phyloP scores from a whole-genome alignment of 306 rosid species.

The Myrica gale region DNA sequence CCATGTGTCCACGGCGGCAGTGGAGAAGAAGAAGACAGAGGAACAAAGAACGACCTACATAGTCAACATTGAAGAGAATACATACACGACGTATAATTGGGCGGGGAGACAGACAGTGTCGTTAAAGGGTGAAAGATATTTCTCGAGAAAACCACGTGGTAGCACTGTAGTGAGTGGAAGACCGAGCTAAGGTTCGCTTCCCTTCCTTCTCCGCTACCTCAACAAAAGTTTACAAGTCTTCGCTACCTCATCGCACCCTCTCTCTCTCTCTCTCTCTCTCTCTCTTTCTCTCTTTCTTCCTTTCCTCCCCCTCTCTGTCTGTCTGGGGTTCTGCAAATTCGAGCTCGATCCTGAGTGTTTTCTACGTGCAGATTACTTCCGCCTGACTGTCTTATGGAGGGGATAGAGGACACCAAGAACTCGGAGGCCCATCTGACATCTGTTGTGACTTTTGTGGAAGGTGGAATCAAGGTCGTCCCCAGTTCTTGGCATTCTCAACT shows the following conservation, averaged over 20 bases:
- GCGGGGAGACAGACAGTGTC: neutral
- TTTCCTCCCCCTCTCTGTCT: neutral
- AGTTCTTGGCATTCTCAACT: no score
- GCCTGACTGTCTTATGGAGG: constrained; percentile 35
- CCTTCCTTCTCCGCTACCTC: neutral
- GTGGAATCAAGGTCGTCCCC: constrained; percentile 97
- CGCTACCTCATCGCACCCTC: neutral
- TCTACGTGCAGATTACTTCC: constrained; percentile 5
- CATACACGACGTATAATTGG: neutral
- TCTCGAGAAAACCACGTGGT: constrained; percentile 49
- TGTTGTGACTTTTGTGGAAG: constrained; percentile 93
- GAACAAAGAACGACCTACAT: no score
- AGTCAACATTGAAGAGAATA: no score
- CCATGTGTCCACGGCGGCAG: no score
- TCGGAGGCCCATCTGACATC: constrained; percentile 85
- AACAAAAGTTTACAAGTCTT: neutral
- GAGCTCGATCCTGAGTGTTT: neutral
- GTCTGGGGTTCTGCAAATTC: constrained; percentile 32
- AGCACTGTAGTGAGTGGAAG: constrained; percentile 15
- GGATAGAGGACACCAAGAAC: constrained; percentile 48
- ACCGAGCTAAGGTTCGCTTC: constrained; percentile 29
- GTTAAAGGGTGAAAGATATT: constrained; percentile 31
- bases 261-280: no score
- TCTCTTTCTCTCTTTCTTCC: constrained; percentile 21
- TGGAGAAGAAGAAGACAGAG: no score